Evolutionary conservation across 768 basidiomycete genomes (phyloP).

Genomic region (Hydnomerulius pinastri): DNA sequence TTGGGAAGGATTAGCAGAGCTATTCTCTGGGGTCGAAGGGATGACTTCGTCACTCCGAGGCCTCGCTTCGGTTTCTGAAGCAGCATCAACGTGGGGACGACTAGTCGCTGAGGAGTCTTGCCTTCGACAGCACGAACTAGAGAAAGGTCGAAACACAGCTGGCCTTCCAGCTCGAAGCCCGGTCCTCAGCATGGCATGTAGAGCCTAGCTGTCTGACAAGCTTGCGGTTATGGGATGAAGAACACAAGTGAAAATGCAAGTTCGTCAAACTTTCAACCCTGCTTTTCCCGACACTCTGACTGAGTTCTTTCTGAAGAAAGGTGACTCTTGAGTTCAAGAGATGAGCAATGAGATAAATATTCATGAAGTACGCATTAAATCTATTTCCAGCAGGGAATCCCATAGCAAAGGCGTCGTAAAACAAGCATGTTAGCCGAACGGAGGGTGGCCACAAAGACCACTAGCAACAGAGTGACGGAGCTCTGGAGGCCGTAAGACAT

Average conservation of each 20-base stretch:
- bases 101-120: constrained; percentile 4
- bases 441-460: background rate
- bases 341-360: background rate
- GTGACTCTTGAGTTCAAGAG: too few species aligned
- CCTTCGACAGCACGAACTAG: constrained; percentile 10
- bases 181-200: constrained; percentile 20
- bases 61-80: constrained; percentile 1
- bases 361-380: background rate
- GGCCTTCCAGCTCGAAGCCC: constrained; percentile 5
- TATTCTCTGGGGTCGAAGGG: constrained; percentile 4
- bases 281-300: too few species aligned
- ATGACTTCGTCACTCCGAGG: constrained; percentile 2
- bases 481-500: too few species aligned
- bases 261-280: too few species aligned
- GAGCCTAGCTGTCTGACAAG: background rate
- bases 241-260: too few species aligned
- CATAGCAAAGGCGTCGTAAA: background rate
- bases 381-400: background rate
- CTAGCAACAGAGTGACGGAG: too few species aligned
- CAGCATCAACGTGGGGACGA: background rate
- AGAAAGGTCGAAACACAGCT: constrained; percentile 9
- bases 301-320: too few species aligned
- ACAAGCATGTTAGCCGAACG: background rate
- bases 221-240: too few species aligned
- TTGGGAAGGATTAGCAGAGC: background rate